Evolutionary conservation across 176 grass and related monocot species (phyloP).

Genomic region (Themeda triandra): DNA sequence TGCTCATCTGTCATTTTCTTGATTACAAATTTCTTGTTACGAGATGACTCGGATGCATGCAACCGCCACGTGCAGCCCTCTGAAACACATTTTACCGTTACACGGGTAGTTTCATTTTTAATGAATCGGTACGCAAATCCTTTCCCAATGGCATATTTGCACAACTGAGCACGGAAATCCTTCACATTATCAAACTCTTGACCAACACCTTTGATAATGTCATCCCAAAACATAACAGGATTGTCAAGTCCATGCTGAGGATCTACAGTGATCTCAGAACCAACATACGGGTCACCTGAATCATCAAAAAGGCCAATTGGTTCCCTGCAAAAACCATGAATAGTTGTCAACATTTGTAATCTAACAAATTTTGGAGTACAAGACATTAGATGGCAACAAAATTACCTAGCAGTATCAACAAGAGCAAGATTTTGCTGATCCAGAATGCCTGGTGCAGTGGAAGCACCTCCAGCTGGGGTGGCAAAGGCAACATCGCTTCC

Average conservation of each 20-base stretch:
- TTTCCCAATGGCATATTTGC: conserved; percentile 90
- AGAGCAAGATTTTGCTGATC: conserved; percentile 61
- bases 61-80: conserved; percentile 83
- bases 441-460: conserved; percentile 49
- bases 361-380: conserved; percentile 2
- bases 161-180: conserved; percentile 91
- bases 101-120: conserved; percentile 89
- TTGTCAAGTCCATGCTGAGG: conserved; percentile 30
- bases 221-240: conserved; percentile 52
- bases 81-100: conserved; percentile 77
- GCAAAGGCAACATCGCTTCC: conserved; percentile 57
- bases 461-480: conserved; percentile 39
- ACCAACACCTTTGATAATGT: conserved; percentile 80
- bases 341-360: conserved; percentile 3
- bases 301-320: conserved; percentile 57
- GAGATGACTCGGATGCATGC: conserved; percentile 91
- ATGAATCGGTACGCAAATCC: conserved; percentile 91
- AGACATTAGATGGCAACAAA: conserved; percentile 15
- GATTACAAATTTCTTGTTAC: conserved; percentile 90
- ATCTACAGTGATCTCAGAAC: conserved; percentile 46
- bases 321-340: conserved; percentile 42
- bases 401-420: conserved; percentile 61
- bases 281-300: conserved; percentile 50
- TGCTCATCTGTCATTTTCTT: conserved; percentile 95
- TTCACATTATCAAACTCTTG: conserved; percentile 99